These are phyloP conservation scores for Clarireedia paspali DNA, from an alignment of 2,329 filamentous ascomycete genomes.

Conservation along the genomic window DNA sequence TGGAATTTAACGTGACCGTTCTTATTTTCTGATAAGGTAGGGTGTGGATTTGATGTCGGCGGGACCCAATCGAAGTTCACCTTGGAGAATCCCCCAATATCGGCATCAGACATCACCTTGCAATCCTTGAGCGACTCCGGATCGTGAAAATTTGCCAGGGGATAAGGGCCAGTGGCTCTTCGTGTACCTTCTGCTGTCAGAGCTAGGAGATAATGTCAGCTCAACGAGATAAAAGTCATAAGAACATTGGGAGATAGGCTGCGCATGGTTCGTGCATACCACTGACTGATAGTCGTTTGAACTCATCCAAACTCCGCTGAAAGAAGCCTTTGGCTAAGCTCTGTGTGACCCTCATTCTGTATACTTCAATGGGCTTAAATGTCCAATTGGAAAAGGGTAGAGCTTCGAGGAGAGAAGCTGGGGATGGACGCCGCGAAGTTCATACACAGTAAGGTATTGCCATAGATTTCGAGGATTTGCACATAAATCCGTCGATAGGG, in stretches of 20 bases:
- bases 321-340: conserved; percentile 45
- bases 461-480: too few species aligned
- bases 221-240: conserved; percentile 10
- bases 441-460: too few species aligned
- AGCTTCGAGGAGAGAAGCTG: too few species aligned
- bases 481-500: too few species aligned
- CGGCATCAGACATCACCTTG: conserved; percentile 79
- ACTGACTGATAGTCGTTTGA: conserved; percentile 48
- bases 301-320: conserved; percentile 51
- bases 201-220: conserved; percentile 37
- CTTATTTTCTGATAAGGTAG: conserved; percentile 25
- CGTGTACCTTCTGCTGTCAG: conserved; percentile 63
- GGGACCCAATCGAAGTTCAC: conserved; percentile 52
- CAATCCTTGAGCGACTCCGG: conserved; percentile 41
- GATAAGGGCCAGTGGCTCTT: conserved; percentile 53
- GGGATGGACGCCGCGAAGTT: too few species aligned
- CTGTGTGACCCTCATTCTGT: conserved; percentile 40
- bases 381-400: too few species aligned
- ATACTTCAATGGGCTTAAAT: neutral
- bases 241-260: neutral
- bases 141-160: conserved; percentile 56
- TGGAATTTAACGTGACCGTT: conserved; percentile 70
- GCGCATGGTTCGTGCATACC: conserved; percentile 33
- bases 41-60: conserved; percentile 14
- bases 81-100: conserved; percentile 80